Evolutionary conservation across 768 basidiomycete genomes (phyloP), one percentile per base, ranked within the genome.

Genomic region (Postia placenta): DNA sequence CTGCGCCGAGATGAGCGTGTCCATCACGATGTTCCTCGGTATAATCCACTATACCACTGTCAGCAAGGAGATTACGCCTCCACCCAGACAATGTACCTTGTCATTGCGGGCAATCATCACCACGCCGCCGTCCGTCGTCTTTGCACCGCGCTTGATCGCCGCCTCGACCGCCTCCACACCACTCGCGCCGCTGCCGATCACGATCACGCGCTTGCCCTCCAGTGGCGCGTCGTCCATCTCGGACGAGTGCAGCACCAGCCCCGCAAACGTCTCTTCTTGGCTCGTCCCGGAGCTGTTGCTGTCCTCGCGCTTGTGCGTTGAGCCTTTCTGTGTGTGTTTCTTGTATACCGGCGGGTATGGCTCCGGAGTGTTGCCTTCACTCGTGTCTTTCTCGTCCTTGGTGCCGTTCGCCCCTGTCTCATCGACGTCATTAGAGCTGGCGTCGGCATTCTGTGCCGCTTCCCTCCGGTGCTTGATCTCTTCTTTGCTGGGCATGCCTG

Each of bases 131-230:
- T 65, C 51, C n/a, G n/a, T n/a, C n/a, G n/a, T n/a, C 41, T 55
- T 52, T 0, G 71, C 73, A 9, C 69, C 63, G 42, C 65, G 57
- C 15, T 49, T 25, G 1, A 72, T 58, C 5, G 69, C 66, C 0
- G 69, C 63, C 51, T 73, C 69, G 15, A 69, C 71, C 2, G 70
- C 66, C 50, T 79, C 75, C 22, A 78, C 76, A 2, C 74, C 76
- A 36, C 71, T 77, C 0, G 82, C 81, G 0, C 80, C 80, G 35
- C 76, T 73, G 0, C 76, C 74, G 28, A 78, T 66, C 2, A 78
- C 68, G 11, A 73, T 68, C 2, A 78, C 67, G 19, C 59, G 67
- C 58, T 74, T 74, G 1, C 67, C 74, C 14, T 62, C 62, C 7
- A 69, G 49, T 11, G 28, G 53, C 44, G 52, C 61, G 19, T 69